phyloP scores from a whole-genome alignment of 2,329 filamentous ascomycete genomes.

The Cordyceps javanica region DNA sequence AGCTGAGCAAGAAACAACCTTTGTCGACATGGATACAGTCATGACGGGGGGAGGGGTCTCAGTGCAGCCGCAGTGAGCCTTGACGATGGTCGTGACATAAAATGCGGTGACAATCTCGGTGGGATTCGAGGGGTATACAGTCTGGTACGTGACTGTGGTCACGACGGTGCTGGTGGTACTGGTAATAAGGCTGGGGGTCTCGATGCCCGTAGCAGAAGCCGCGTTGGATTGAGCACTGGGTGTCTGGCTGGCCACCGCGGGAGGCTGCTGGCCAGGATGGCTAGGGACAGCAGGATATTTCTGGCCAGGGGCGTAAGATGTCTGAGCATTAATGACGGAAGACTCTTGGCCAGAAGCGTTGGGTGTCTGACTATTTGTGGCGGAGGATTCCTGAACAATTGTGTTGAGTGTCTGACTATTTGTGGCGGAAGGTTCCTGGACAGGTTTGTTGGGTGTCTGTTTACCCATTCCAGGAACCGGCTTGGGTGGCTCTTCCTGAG shows the following conservation, averaged over 20 bases:
- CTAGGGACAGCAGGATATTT: no score
- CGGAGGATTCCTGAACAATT: background rate
- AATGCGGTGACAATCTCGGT: background rate
- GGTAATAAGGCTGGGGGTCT: background rate
- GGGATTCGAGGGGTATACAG: constrained; percentile 1
- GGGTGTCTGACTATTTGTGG: background rate
- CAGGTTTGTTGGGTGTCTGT: background rate
- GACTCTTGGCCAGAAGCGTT: background rate
- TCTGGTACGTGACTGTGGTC: constrained; percentile 11
- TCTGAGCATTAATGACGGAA: no score
- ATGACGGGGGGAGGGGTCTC: background rate
- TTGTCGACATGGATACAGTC: constrained; percentile 8
- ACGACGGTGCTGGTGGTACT: constrained; percentile 4
- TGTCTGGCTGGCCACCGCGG: no score
- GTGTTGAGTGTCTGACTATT: no score
- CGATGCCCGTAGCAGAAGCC: background rate
- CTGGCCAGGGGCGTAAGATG: no score
- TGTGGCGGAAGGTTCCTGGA: background rate
- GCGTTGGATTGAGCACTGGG: background rate
- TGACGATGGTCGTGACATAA: constrained; percentile 9
- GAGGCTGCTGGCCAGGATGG: background rate
- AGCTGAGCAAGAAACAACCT: constrained; percentile 1
- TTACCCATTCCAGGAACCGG: constrained; percentile 29
- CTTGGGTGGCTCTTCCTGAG: constrained; percentile 22
- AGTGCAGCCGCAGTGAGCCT: constrained; percentile 10